Conservation (phyloP, 2,329 filamentous ascomycete species). For the Neopestalotiopsis sp. region DNA sequence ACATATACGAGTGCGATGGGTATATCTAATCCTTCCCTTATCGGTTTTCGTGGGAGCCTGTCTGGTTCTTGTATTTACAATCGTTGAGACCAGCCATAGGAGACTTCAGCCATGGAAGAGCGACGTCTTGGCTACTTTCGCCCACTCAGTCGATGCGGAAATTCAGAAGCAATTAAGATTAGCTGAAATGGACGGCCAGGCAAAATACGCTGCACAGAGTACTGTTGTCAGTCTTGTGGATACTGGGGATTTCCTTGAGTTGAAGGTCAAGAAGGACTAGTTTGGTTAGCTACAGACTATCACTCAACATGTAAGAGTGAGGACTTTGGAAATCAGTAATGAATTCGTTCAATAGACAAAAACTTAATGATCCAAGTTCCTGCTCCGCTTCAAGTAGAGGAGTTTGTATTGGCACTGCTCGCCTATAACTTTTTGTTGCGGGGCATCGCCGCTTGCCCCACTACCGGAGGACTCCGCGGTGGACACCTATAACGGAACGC, state of each 20-base stretch:
- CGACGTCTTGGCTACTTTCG: slow-evolving; percentile 12
- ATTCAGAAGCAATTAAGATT: not conserved
- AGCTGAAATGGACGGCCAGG: not conserved
- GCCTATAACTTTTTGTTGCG: not conserved
- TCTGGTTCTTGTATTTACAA: not conserved
- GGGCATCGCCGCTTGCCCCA: not conserved
- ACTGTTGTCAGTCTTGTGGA: not conserved
- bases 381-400: not conserved
- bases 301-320: not conserved
- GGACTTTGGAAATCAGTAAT: not conserved
- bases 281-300: not conserved
- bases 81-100: not conserved
- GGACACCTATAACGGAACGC: not conserved
- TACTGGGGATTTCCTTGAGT: not conserved
- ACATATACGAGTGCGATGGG: slow-evolving; percentile 27
- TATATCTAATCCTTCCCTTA: not conserved
- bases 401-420: not conserved
- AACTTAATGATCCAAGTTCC: too few species aligned
- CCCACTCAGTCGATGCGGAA: slow-evolving; percentile 1
- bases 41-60: not conserved
- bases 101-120: not conserved
- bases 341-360: too few species aligned
- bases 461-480: not conserved
- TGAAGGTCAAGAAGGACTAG: not conserved
- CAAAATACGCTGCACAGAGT: not conserved